A percentile compares a stretch with the other conserved stretches of the same genome.
phyloP scores from a whole-genome alignment of 441 rosid species.

The Adansonia gregorii region DNA sequence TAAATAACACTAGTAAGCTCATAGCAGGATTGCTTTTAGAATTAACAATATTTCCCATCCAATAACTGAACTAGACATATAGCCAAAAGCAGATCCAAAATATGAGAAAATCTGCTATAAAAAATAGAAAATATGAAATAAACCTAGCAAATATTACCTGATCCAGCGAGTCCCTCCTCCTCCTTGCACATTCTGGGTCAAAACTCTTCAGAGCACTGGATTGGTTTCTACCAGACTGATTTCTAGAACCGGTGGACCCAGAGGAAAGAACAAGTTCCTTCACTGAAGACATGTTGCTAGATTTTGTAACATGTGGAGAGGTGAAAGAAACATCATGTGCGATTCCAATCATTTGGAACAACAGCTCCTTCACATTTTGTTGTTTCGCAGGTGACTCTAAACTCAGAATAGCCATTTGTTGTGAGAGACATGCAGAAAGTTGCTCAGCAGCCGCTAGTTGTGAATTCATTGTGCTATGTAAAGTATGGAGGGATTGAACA shows the following conservation, averaged over 20 bases:
- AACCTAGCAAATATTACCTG: constrained; percentile 47
- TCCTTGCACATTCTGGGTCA: constrained; percentile 83
- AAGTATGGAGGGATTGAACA: constrained; percentile 66
- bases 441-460: constrained; percentile 88
- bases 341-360: constrained; percentile 87
- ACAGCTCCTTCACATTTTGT: constrained; percentile 74
- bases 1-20: not conserved
- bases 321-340: constrained; percentile 75
- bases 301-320: constrained; percentile 68
- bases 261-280: constrained; percentile 55
- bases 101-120: not conserved
- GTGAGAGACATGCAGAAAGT: constrained; percentile 83
- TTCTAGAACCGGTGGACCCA: constrained; percentile 57
- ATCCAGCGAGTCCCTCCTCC: constrained; percentile 89
- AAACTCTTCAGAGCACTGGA: constrained; percentile 61
- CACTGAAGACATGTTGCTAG: constrained; percentile 43
- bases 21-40: not conserved
- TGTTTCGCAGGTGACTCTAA: constrained; percentile 66
- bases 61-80: not conserved
- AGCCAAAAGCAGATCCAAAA: constrained; percentile 10
- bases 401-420: constrained; percentile 78
- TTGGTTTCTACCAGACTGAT: constrained; percentile 59
- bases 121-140: not conserved
- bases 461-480: constrained; percentile 74
- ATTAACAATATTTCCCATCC: not conserved